Conservation (phyloP, 805 yeast genomes). For the Metschnikowia anglica region DNA sequence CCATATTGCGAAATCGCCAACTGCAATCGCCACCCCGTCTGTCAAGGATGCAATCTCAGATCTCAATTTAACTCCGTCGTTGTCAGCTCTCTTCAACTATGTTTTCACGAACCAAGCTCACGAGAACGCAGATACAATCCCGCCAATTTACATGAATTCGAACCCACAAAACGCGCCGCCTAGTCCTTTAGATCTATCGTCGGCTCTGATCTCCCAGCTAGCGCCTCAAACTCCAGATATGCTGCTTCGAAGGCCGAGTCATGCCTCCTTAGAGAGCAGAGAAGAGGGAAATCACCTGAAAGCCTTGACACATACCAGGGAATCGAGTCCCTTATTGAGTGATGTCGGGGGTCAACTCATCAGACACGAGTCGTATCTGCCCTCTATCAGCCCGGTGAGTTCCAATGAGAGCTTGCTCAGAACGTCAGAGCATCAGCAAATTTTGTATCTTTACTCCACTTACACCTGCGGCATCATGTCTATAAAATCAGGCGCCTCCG, state of each 20-base stretch:
- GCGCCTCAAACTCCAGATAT: constrained; percentile 1
- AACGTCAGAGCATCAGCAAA: constrained; percentile 37
- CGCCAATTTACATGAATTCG: constrained; percentile 14
- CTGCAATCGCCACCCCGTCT: constrained; percentile 1
- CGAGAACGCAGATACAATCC: constrained; percentile 6
- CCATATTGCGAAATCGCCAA: background rate
- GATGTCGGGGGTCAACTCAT: constrained; percentile 14
- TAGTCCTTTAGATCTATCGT: constrained; percentile 26
- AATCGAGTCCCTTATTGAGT: constrained; percentile 5
- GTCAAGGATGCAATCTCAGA: constrained; percentile 19
- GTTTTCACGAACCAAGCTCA: constrained; percentile 32
- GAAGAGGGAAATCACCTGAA: background rate
- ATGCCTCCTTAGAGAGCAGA: background rate
- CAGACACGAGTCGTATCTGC: constrained; percentile 13
- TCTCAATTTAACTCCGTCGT: constrained; percentile 35
- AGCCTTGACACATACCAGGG: background rate
- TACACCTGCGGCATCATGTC: constrained; percentile 52
- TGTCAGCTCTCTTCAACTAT: constrained; percentile 38
- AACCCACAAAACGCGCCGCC: constrained; percentile 19
- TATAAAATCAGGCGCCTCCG: constrained; percentile 60
- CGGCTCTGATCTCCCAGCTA: constrained; percentile 1
- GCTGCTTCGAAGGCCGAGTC: background rate
- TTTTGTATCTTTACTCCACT: constrained; percentile 33
- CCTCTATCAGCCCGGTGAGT: constrained; percentile 9
- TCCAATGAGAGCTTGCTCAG: constrained; percentile 19